These are phyloP conservation scores for Pseudogymnoascus verrucosus DNA, from an alignment of 2,329 filamentous ascomycete genomes.

Conservation along the genomic window DNA sequence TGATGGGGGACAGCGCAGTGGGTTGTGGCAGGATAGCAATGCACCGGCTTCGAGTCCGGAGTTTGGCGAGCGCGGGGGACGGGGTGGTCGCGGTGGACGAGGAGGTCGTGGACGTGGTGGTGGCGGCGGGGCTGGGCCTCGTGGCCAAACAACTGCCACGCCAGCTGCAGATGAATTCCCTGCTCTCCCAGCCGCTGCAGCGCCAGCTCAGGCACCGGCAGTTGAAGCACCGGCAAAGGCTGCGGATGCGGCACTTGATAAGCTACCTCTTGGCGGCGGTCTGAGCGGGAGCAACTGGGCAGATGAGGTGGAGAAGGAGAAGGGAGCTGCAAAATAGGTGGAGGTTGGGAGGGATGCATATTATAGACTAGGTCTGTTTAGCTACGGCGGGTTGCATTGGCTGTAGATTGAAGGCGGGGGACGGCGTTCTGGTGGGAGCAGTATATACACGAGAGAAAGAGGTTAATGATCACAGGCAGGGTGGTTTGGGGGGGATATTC, in stretches of 20 bases:
- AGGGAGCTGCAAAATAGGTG: not conserved
- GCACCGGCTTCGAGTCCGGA: slow-evolving; percentile 16
- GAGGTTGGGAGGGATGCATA: slow-evolving; percentile 8
- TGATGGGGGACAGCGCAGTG: slow-evolving; percentile 12
- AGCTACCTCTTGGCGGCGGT: slow-evolving; percentile 11
- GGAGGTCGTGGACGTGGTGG: slow-evolving; percentile 16
- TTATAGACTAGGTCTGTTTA: not conserved
- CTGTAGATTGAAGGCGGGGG: slow-evolving; percentile 18
- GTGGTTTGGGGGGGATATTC: not conserved
- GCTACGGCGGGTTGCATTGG: slow-evolving; percentile 20
- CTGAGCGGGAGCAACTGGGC: slow-evolving; percentile 13
- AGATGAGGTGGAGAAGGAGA: slow-evolving; percentile 15
- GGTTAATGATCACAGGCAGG: not conserved
- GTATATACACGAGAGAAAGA: not conserved
- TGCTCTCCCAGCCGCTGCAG: slow-evolving; percentile 4
- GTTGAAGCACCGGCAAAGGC: not conserved
- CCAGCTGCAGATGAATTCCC: slow-evolving; percentile 10
- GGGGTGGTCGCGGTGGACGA: slow-evolving; percentile 17
- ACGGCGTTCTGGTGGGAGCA: not conserved
- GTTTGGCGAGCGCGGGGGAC: slow-evolving; percentile 10
- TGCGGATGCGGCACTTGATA: not conserved
- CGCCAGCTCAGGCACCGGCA: slow-evolving; percentile 3
- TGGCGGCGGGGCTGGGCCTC: not conserved
- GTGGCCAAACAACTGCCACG: not conserved
- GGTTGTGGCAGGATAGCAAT: slow-evolving; percentile 12